Evolutionary conservation across 2,329 filamentous ascomycete genomes (phyloP).

Genomic region (Podosphaera fusca): DNA sequence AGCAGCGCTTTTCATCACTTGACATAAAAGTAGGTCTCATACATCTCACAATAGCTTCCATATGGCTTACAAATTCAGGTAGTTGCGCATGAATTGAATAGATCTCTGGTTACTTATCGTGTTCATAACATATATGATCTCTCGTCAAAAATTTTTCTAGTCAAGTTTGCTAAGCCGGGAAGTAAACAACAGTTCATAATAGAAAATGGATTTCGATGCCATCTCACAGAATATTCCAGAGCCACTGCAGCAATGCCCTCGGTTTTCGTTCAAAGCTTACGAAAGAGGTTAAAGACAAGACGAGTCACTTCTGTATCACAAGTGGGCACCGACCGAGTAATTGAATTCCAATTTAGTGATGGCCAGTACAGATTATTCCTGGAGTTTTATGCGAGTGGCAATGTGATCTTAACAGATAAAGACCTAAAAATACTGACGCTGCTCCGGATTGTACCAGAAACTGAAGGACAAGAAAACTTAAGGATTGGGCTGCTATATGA

Average conservation of each 20-base stretch:
- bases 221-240: constrained; percentile 75
- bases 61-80: constrained; percentile 29
- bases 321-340: constrained; percentile 77
- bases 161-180: constrained; percentile 85
- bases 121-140: constrained; percentile 91
- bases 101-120: constrained; percentile 51
- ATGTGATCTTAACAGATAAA: constrained; percentile 75
- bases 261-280: constrained; percentile 59
- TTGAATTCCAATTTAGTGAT: constrained; percentile 83
- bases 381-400: constrained; percentile 91
- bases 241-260: constrained; percentile 70
- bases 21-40: constrained; percentile 39
- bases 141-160: constrained; percentile 78
- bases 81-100: constrained; percentile 78
- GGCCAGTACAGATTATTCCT: constrained; percentile 70
- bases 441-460: constrained; percentile 56
- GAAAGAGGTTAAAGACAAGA: constrained; percentile 73
- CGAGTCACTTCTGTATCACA: constrained; percentile 62
- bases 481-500: constrained; percentile 57
- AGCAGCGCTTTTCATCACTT: constrained; percentile 58
- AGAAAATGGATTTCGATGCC: constrained; percentile 88
- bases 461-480: constrained; percentile 64
- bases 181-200: constrained; percentile 75
- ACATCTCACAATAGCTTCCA: neutral
- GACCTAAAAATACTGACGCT: constrained; percentile 65